Base-by-base conservation (phyloP, 2,329 filamentous ascomycete genomes). In the Monosporascus sp. region DNA sequence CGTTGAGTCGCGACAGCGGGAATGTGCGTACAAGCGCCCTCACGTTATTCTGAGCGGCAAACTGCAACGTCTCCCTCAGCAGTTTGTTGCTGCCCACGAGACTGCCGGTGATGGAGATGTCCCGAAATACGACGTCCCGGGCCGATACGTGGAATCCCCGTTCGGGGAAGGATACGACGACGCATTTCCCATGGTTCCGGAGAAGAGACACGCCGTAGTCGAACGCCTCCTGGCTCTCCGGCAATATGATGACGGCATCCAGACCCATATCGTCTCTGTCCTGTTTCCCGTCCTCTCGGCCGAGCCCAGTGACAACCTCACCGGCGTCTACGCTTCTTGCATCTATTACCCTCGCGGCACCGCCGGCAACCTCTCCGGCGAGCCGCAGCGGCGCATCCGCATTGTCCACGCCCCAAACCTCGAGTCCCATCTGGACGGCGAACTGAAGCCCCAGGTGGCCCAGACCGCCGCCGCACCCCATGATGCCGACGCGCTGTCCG, bases 81-180 rank as follows among this genome's bases (percentile, higher is more conserved):
- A 63, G 62, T 55, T 62, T 70, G 58, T 73, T 75, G 46, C 70
- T 72, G 2, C 72, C 73, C 5, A 75, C 68, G 14, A 76, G 59
- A 53, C 70, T 74, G 0, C 73, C 73, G 20, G 70, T 60, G 14
- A 76, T 66, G 1, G 64, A 67, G 37, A 76, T 74, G 52, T 75
- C 70, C n/a, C 73, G 61, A 49, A 75, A 76, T 1, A 77, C 73
- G 1, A 76, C 54, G 55, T 76, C 73, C 15, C 66, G 56, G 3
- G 72, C 67, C 1, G 70, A 72, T n/a, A 76, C 53, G 20, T 72
- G 69, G 53, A 76, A 76, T 1, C 72, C 73, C 11, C 67, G 61
- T 46, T 73, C 69, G 0, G 74, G 74, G 60, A 77, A 78, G 0
- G 73, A 76, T 1, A 78, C 74, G 0, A 76, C 61, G 6, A 78